Percentiles rank a stretch among this genome's conserved stretches.
Evolutionary conservation across 192 early-diverging fungal genomes (phyloP).

Genomic region (Podila minutissima): DNA sequence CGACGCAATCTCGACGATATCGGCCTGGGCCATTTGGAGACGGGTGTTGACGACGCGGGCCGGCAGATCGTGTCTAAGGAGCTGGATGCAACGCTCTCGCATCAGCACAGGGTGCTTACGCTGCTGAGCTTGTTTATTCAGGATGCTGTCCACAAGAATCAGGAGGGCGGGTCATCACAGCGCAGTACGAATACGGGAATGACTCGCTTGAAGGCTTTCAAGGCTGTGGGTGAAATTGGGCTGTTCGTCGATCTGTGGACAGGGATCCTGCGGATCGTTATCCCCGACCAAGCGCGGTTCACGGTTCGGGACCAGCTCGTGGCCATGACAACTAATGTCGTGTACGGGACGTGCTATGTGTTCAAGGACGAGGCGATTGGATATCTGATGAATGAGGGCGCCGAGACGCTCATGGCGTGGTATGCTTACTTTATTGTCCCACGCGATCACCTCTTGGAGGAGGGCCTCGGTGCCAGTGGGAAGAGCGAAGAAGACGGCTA

Average conservation of each 20-base stretch:
- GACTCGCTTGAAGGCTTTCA: neutral
- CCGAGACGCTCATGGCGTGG: conserved; percentile 45
- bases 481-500: neutral
- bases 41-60: neutral
- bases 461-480: neutral
- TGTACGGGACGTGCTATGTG: conserved; percentile 36
- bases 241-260: conserved; percentile 21
- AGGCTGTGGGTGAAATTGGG: neutral
- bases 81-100: conserved; percentile 1
- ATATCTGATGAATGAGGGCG: conserved; percentile 5
- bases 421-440: conserved; percentile 34
- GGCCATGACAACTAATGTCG: neutral
- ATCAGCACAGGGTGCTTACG: conserved; percentile 11
- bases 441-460: neutral
- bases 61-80: neutral
- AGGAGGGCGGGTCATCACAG: neutral
- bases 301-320: conserved; percentile 16
- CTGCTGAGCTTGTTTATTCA: conserved; percentile 21
- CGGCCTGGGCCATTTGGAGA: neutral
- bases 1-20: neutral
- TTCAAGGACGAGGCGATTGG: conserved; percentile 18
- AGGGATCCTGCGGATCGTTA: conserved; percentile 5
- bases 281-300: conserved; percentile 1
- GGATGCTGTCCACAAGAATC: conserved; percentile 1
- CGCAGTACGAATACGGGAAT: neutral